A percentile compares a stretch with the other conserved stretches of the same genome.
Conservation (phyloP, 768 basidiomycete genomes). For the Suillus placidus region DNA sequence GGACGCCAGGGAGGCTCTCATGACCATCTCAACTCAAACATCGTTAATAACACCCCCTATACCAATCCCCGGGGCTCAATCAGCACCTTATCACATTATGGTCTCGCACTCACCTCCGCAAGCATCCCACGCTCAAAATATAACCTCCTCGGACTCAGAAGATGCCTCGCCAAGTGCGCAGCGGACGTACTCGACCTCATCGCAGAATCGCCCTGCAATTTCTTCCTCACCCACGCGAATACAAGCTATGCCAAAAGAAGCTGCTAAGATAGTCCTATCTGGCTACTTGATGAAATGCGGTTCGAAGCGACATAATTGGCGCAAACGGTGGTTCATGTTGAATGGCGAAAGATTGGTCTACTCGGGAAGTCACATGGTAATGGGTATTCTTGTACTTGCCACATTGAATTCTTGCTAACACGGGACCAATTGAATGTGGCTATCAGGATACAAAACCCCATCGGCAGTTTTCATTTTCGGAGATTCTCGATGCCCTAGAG, state of each 20-base stretch:
- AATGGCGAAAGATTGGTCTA: constrained; percentile 87
- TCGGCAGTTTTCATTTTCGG: constrained; percentile 79
- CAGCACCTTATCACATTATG: constrained; percentile 34
- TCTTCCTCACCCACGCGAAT: constrained; percentile 48
- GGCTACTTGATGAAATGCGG: constrained; percentile 98
- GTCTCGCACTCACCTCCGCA: constrained; percentile 54
- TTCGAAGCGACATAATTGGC: constrained; percentile 90
- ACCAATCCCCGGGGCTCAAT: constrained; percentile 46
- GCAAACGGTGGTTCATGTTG: constrained; percentile 97
- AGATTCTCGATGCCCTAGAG: constrained; percentile 92
- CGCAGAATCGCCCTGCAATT: constrained; percentile 45
- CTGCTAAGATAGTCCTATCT: constrained; percentile 77
- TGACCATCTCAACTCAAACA: constrained; percentile 63
- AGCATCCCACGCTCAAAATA: constrained; percentile 43
- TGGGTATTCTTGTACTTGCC: constrained; percentile 32
- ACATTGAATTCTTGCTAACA: constrained; percentile 15
- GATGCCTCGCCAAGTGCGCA: constrained; percentile 57
- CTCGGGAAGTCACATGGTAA: constrained; percentile 92
- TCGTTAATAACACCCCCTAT: constrained; percentile 54
- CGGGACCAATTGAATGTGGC: constrained; percentile 11
- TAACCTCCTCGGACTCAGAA: constrained; percentile 82
- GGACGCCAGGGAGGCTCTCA: constrained; percentile 66
- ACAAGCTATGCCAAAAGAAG: constrained; percentile 49
- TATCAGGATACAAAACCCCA: constrained; percentile 87
- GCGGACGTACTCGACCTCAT: constrained; percentile 45